phyloP scores from a whole-genome alignment of 352 stramenopile genomes.

The Aphanomyces euteiches region DNA sequence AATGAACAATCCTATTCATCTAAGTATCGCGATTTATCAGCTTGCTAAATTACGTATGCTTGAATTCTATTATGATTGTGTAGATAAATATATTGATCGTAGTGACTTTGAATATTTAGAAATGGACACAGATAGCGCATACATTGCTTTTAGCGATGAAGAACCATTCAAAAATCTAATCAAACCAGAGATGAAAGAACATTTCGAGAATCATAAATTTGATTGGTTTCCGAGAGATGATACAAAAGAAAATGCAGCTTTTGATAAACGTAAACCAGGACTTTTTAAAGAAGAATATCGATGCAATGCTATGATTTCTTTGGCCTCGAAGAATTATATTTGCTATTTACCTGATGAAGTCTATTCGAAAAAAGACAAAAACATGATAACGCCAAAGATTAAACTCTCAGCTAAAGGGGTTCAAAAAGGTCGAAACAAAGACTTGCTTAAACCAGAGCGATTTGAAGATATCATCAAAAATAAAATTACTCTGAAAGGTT shows the following conservation, averaged over 20 bases:
- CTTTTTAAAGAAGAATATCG: slow-evolving; percentile 36
- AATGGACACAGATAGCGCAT: slow-evolving; percentile 33
- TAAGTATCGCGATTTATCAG: slow-evolving; percentile 34
- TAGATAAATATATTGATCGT: slow-evolving; percentile 33
- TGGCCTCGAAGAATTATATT: slow-evolving; percentile 36
- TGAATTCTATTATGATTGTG: neutral
- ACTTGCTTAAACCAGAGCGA: slow-evolving; percentile 30
- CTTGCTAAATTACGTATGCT: slow-evolving; percentile 33
- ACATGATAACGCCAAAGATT: slow-evolving; percentile 2
- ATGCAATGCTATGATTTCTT: slow-evolving; percentile 33
- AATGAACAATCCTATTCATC: slow-evolving; percentile 32
- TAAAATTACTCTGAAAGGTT: slow-evolving; percentile 33
- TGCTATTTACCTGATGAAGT: slow-evolving; percentile 33
- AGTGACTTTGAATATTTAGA: slow-evolving; percentile 31
- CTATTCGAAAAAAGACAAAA: too few relatives aligned
- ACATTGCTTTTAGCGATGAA: slow-evolving; percentile 33
- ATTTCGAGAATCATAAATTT: slow-evolving; percentile 32
- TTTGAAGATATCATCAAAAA: slow-evolving; percentile 35
- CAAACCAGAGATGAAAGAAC: slow-evolving; percentile 30
- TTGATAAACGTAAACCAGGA: slow-evolving; percentile 29
- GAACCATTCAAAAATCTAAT: slow-evolving; percentile 33
- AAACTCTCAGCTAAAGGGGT: slow-evolving; percentile 36
- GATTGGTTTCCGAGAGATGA: slow-evolving; percentile 32
- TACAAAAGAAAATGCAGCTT: slow-evolving; percentile 7
- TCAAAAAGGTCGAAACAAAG: slow-evolving; percentile 27